A percentile compares a stretch with the other conserved stretches of the same genome.
phyloP scores from a whole-genome alignment of 2,329 filamentous ascomycete species.

The Fusarium oligoseptatum region DNA sequence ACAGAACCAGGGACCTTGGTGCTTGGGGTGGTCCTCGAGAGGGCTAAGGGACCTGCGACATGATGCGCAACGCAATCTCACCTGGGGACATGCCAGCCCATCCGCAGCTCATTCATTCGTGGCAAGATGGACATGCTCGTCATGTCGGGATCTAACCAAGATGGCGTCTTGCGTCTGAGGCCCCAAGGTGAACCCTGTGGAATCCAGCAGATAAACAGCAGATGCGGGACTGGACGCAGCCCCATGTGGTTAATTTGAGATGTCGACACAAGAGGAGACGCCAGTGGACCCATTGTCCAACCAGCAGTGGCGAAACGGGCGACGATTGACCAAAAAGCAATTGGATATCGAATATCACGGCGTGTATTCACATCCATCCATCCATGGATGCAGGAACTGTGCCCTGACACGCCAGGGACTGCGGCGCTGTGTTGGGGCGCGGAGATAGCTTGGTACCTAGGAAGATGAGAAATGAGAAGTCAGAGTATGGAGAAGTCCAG shows the following conservation, averaged over 20 bases:
- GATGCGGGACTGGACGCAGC: constrained; percentile 39
- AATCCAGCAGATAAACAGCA: constrained; percentile 35
- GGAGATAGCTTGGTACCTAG: constrained; percentile 9
- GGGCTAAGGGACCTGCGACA: constrained; percentile 26
- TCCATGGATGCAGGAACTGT: constrained; percentile 46
- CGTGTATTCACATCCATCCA: constrained; percentile 25
- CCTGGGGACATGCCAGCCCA: constrained; percentile 23
- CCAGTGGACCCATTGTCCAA: constrained; percentile 45
- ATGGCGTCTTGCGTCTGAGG: constrained; percentile 32
- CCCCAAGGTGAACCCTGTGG: constrained; percentile 36
- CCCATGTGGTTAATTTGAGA: constrained; percentile 37
- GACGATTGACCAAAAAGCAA: constrained; percentile 41
- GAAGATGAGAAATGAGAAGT: constrained; percentile 20
- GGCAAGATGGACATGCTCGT: constrained; percentile 24
- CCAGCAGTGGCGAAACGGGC: constrained; percentile 33
- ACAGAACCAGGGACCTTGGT: constrained; percentile 25
- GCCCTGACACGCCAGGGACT: constrained; percentile 27
- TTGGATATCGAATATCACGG: constrained; percentile 40
- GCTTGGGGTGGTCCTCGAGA: constrained; percentile 1
- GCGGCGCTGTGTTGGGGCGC: constrained; percentile 14
- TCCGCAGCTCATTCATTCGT: constrained; percentile 26
- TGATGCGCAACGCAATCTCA: constrained; percentile 28
- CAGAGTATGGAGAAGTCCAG: constrained; percentile 23
- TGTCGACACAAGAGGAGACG: constrained; percentile 44
- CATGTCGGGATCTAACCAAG: constrained; percentile 25